Evolutionary conservation across 306 rosid species (phyloP).

Genomic region (Comarum palustre): DNA sequence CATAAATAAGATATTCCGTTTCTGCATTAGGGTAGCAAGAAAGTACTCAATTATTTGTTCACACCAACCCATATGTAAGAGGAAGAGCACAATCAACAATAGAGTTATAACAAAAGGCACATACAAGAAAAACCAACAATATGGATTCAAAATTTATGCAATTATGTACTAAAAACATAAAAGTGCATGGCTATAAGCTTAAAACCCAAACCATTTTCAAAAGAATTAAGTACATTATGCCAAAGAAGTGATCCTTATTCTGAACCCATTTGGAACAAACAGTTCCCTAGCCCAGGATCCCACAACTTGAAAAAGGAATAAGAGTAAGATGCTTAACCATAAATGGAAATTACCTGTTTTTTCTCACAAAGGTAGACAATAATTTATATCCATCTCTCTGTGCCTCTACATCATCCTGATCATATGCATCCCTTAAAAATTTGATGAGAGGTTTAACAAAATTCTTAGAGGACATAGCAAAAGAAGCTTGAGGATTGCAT

Average conservation of each 20-base stretch:
- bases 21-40: slow-evolving; percentile 43
- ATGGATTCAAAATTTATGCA: slow-evolving; percentile 14
- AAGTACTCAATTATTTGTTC: slow-evolving; percentile 9
- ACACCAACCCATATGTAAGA: slow-evolving; percentile 11
- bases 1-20: slow-evolving; percentile 28
- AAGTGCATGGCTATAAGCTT: not conserved
- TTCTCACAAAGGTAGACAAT: slow-evolving; percentile 51
- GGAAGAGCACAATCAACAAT: slow-evolving; percentile 12
- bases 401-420: slow-evolving; percentile 45
- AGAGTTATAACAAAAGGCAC: slow-evolving; percentile 1
- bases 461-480: slow-evolving; percentile 40
- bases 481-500: slow-evolving; percentile 38
- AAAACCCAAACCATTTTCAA: not conserved
- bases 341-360: slow-evolving; percentile 49
- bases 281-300: not conserved
- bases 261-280: not conserved
- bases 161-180: slow-evolving; percentile 8
- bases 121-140: not conserved
- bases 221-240: not conserved
- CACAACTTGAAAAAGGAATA: not conserved
- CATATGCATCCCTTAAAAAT: slow-evolving; percentile 64
- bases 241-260: not conserved
- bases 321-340: not conserved
- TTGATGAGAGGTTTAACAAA: slow-evolving; percentile 51
- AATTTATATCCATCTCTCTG: slow-evolving; percentile 61